Base-by-base conservation (phyloP, 2,329 filamentous ascomycete species). In the Venturia carpophila region DNA sequence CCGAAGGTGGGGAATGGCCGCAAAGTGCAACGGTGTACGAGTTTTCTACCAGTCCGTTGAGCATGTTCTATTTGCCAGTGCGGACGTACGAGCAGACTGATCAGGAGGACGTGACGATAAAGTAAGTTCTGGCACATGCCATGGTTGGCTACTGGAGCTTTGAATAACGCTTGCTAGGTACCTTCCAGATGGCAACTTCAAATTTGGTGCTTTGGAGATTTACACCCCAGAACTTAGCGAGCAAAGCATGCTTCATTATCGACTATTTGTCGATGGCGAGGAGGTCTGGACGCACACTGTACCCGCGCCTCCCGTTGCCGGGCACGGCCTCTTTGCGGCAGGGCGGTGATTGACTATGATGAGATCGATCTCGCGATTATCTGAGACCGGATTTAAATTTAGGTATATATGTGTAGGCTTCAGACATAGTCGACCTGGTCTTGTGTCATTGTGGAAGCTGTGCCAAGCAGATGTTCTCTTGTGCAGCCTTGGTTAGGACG, bases 11-110 rank as follows among this genome's bases (percentile, higher is more conserved):
- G 69, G 63, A 81, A 78, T 68, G 84, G 85, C 61, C 83, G 75
- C 65, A 73, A 2, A 74, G 71, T 43, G 71, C 74, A 1, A 73
- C 73, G 1, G 89, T 95, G 0, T 88, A 96, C 71, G 94, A 99
- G 75, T 97, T 97, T 75, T 94, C 90, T 30, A 92, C 89, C 0
- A 94, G 90, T 64, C 94, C 94, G 0, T 75, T 99, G 63, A 95
- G 87, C 73, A 96, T 97, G 82, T 99, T 99, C 73, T 96, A 94
- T 70, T 83, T 94, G 5, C 94, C 94, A 0, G 78, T 93, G 30
- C 83, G 88, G 1, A 93, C 91, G 0, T 99, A 97, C 75, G 82
- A 81, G 69, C 91, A 97, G 75, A 84, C 83, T 0, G 91, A 95
- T 69, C 82, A 87, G 1, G 86, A 92, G 70, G 94, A 97, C 76